Base-by-base conservation (phyloP, 1,284 basidiomycete species). In the Sutorius eximius region DNA sequence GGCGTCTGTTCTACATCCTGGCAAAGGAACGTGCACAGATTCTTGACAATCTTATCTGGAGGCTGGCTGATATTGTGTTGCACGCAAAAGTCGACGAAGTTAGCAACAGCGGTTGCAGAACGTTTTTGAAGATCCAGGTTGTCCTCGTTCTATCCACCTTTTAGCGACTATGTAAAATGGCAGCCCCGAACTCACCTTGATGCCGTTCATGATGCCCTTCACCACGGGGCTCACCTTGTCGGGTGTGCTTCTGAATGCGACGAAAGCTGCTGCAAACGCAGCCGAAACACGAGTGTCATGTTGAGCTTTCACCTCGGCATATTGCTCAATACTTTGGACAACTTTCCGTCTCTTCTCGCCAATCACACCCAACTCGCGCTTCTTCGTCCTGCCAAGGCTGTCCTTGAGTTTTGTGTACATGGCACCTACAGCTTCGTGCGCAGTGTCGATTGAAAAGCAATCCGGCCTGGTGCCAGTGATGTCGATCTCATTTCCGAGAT, bases 141-240 rank as follows among this genome's bases (percentile, higher is more conserved):
- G 63, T 93, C 91, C 68, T 98, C 93, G 69, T 87, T 91, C 93
- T 96, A 57, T 42, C 44, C 15, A 27, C 40, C 29, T 61, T 34
- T 65, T 45, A 67, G 44, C 49, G 44, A 27, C 24, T 32, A 41
- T 9, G 51, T 13, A 29, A 18, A 37, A 33, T 9, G 32, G 48
- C 16, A 49, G 45, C 45, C 30, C 45, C 36, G 24, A 30, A 56
- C 78, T 51, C 48, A 91, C 93, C 83, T 98, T 99, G 76, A 99
- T 89, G 36, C 94, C 93, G 61, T 96, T 97, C 91, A 98, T 99
- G 61, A 99, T 87, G 37, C 93, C 94, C 72, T 97, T 94, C 51
- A 99, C 95, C 44, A 99, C 87, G 0, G 91, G 96, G 61, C 94
- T 98, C 59, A 99, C 87, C 76, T 98, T 99, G 59, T 93, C 85